phyloP scores from a whole-genome alignment of 148 eudicot species.

The Bassia scoparia region DNA sequence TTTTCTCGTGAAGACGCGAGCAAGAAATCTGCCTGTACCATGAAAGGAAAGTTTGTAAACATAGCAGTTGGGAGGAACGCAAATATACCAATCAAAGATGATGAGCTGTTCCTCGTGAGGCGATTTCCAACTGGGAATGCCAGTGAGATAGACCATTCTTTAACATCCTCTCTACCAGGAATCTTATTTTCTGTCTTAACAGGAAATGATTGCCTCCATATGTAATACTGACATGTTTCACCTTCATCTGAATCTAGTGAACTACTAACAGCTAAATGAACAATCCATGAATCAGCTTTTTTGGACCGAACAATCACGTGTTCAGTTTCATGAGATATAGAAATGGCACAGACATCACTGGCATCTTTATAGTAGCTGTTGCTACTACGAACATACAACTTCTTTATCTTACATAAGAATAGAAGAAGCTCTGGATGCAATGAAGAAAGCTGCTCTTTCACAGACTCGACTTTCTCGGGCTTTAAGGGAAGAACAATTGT shows the following conservation, averaged over 20 bases:
- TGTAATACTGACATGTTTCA: constrained; percentile 31
- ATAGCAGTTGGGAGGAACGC: constrained; percentile 38
- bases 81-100: constrained; percentile 30
- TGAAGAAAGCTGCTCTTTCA: constrained; percentile 28
- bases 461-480: constrained; percentile 32
- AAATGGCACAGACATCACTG: constrained; percentile 23
- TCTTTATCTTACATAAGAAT: constrained; percentile 33
- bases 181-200: constrained; percentile 29
- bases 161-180: constrained; percentile 30
- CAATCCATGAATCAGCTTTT: constrained; percentile 26
- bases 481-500: constrained; percentile 43
- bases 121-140: constrained; percentile 42
- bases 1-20: constrained; percentile 41
- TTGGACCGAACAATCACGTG: constrained; percentile 12
- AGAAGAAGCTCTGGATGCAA: constrained; percentile 43
- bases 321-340: constrained; percentile 30
- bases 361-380: constrained; percentile 4
- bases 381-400: constrained; percentile 23
- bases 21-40: constrained; percentile 31
- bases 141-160: constrained; percentile 33
- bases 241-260: constrained; percentile 9
- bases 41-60: constrained; percentile 41
- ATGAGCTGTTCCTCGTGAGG: constrained; percentile 26
- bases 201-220: constrained; percentile 36
- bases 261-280: constrained; percentile 25